Evolutionary conservation across 305 asterid genomes (phyloP).

Genomic region (Stenogyne calaminthoides): DNA sequence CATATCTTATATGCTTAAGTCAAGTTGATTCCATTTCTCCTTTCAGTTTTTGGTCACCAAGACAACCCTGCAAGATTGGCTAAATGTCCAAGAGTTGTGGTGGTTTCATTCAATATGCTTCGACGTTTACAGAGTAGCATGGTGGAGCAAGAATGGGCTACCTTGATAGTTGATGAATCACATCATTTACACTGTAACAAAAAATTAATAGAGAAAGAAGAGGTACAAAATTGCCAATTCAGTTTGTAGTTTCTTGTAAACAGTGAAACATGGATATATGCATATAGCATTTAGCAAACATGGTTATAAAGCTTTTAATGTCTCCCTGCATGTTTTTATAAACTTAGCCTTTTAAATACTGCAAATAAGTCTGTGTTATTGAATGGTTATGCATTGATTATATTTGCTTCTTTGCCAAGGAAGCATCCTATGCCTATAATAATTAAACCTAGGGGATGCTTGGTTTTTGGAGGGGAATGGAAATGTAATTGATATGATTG

Average conservation of each 20-base stretch:
- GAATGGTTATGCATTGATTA: not conserved
- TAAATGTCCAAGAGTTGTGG: conserved; percentile 75
- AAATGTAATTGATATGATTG: no score
- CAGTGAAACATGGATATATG: not conserved
- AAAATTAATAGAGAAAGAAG: conserved; percentile 70
- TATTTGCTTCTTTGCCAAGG: not conserved
- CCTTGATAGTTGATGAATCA: conserved; percentile 88
- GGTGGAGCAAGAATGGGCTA: conserved; percentile 80
- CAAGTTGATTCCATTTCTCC: conserved; percentile 22
- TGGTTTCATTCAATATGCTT: conserved; percentile 86
- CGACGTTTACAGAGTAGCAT: conserved; percentile 74
- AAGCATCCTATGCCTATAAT: not conserved
- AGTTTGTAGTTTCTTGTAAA: conserved; percentile 6
- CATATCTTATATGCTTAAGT: conserved; percentile 20
- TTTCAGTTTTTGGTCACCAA: conserved; percentile 79
- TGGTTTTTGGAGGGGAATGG: no score
- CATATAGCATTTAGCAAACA: conserved; percentile 14
- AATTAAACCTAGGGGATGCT: no score
- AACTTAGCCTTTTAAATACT: no score
- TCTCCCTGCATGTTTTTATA: no score
- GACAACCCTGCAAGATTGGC: conserved; percentile 78
- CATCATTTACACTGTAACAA: conserved; percentile 80
- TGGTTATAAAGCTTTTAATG: conserved; percentile 3
- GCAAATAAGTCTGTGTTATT: not conserved
- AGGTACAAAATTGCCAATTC: conserved; percentile 48